A percentile compares a stretch with the other conserved stretches of the same genome.
Evolutionary conservation across 2,329 filamentous ascomycete genomes (phyloP).

Genomic region (Teratosphaeria pseudoeucalypti): DNA sequence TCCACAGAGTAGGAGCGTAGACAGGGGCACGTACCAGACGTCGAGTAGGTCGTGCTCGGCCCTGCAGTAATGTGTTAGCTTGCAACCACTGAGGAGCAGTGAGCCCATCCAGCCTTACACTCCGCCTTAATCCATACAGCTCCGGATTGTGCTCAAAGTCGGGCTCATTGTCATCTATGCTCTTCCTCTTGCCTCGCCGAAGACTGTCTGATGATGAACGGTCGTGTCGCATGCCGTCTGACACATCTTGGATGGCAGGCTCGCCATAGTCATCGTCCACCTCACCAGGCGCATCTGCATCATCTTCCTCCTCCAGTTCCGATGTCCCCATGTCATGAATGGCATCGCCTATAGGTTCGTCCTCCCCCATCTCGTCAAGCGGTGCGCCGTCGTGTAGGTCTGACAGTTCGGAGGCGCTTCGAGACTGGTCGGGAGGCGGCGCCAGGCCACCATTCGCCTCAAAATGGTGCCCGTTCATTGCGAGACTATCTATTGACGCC

Average conservation of each 20-base stretch:
- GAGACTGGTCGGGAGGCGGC: slow-evolving; percentile 38
- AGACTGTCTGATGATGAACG: slow-evolving; percentile 61
- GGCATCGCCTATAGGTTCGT: slow-evolving; percentile 33
- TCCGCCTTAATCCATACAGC: slow-evolving; percentile 85
- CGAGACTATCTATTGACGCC: slow-evolving; percentile 38
- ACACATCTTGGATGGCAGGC: slow-evolving; percentile 34
- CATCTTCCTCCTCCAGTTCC: slow-evolving; percentile 39
- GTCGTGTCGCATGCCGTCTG: slow-evolving; percentile 44
- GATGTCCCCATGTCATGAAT: slow-evolving; percentile 36
- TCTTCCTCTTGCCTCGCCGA: slow-evolving; percentile 59
- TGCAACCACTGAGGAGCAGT: slow-evolving; percentile 8
- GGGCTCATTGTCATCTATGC: slow-evolving; percentile 57
- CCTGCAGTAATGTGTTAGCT: slow-evolving; percentile 32
- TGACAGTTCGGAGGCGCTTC: slow-evolving; percentile 67
- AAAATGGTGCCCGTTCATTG: slow-evolving; percentile 57
- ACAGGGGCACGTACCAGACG: slow-evolving; percentile 43
- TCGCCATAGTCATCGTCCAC: slow-evolving; percentile 64
- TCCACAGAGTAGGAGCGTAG: slow-evolving; percentile 1
- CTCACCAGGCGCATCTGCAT: slow-evolving; percentile 41
- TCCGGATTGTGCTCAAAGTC: slow-evolving; percentile 87
- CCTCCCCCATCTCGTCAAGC: slow-evolving; percentile 29
- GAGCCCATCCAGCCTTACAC: slow-evolving; percentile 49
- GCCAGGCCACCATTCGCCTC: slow-evolving; percentile 39
- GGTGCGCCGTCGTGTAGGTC: slow-evolving; percentile 50
- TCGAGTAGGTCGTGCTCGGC: slow-evolving; percentile 51